Percentiles rank a stretch among this genome's conserved stretches.
phyloP scores from a whole-genome alignment of 805 yeast species.

The Pichia nakasei region DNA sequence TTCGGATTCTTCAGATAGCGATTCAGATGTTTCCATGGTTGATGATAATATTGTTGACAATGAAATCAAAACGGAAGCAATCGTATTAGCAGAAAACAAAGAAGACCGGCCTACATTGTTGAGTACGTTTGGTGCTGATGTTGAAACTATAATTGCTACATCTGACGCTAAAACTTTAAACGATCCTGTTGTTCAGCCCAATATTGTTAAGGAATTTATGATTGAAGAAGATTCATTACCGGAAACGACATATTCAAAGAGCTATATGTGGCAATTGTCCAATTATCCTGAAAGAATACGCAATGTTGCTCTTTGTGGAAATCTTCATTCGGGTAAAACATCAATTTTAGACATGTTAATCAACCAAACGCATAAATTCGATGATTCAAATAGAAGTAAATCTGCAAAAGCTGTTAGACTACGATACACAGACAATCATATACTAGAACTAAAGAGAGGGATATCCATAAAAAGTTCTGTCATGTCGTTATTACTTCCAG shows the following conservation, averaged over 20 bases:
- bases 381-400: slow-evolving; percentile 12
- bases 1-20: slow-evolving; percentile 32
- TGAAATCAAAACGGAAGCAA: slow-evolving; percentile 16
- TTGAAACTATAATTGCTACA: slow-evolving; percentile 49
- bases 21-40: slow-evolving; percentile 5
- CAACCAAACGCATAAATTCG: slow-evolving; percentile 46
- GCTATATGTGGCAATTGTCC: slow-evolving; percentile 45
- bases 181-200: slow-evolving; percentile 61
- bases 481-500: slow-evolving; percentile 49
- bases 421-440: slow-evolving; percentile 65
- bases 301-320: slow-evolving; percentile 74
- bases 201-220: slow-evolving; percentile 31
- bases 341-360: slow-evolving; percentile 63
- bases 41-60: slow-evolving; percentile 11
- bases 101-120: slow-evolving; percentile 33
- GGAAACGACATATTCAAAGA: slow-evolving; percentile 47
- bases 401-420: slow-evolving; percentile 36
- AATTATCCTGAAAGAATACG: slow-evolving; percentile 55
- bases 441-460: slow-evolving; percentile 62
- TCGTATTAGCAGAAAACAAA: slow-evolving; percentile 39
- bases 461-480: slow-evolving; percentile 57
- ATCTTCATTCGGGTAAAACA: slow-evolving; percentile 80
- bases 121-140: slow-evolving; percentile 50
- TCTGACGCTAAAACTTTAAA: slow-evolving; percentile 38
- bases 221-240: slow-evolving; percentile 52